Evolutionary conservation across 306 rosid species (phyloP), one percentile per base, ranked within the genome.

Genomic region (Begonia masoniana): DNA sequence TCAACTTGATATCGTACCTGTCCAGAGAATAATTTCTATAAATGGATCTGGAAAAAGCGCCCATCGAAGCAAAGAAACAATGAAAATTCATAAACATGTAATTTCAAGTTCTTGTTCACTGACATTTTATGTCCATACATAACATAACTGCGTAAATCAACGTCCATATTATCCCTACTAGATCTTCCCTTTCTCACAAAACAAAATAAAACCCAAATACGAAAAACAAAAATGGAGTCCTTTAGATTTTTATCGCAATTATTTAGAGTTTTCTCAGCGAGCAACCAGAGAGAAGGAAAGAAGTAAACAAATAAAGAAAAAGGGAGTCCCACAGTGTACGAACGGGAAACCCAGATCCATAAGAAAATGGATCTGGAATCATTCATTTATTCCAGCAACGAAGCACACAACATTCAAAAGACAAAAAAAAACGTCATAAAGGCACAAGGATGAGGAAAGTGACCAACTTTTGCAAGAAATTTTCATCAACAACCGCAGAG

Each of bases 1-100:
- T 85, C 68, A 67, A 62, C 79, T 81, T 77, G 68, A 85, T 41
- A 24, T 66, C 94, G 26, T 80, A 91, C 47, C 96, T 91, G 91
- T 17, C 39, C 52, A 41, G 47, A 68, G 52, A 17, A 59, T 46
- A 15, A 17, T 31, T 31, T 5, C 39, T 7, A 31, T 31, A 31
- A 31, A 4, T 31, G 39, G 39, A 31, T 31, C 39, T 31, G 39
- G 9, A 7, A 31, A 31, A 31, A 31, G 39, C 7, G 39, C 39
- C 39, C 0, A 31, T 7, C 39, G 39, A 31, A 31, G 7, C 39
- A 31, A 31, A 31, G 7, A 7, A 31, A 31, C 39, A 31, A 31
- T 31, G 39, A 31, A 31, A 31, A 31, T 31, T 31, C 1, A 31
- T 31, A 31, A 1, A 31, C 39, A 31, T 31, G 39, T 31, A 31